phyloP scores from a whole-genome alignment of 1,284 basidiomycete genomes.

The Sphaerobolus stellatus region DNA sequence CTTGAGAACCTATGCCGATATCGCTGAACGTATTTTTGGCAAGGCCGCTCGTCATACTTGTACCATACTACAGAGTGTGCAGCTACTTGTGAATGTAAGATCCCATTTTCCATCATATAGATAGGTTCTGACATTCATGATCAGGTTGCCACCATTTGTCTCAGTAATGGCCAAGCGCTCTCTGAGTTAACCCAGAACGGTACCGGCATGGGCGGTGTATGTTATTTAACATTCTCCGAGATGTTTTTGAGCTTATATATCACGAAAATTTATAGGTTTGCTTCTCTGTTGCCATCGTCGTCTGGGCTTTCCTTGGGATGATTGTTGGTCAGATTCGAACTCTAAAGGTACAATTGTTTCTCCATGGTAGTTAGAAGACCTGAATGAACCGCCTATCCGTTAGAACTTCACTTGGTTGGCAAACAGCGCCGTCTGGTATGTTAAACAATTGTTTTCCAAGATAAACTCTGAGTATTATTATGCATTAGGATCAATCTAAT shows the following conservation, averaged over 20 bases:
- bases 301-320: slow-evolving; percentile 35
- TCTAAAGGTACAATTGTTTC: too few relatives aligned
- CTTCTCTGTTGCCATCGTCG: slow-evolving; percentile 19
- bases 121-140: too few relatives aligned
- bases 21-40: slow-evolving; percentile 31
- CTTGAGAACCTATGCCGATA: slow-evolving; percentile 43
- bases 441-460: slow-evolving; percentile 51
- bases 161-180: slow-evolving; percentile 19
- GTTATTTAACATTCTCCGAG: slow-evolving; percentile 18
- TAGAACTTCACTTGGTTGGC: neutral
- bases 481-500: too few relatives aligned
- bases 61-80: slow-evolving; percentile 52
- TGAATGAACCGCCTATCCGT: too few relatives aligned
- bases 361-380: too few relatives aligned
- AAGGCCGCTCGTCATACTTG: slow-evolving; percentile 21
- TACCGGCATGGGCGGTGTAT: slow-evolving; percentile 36
- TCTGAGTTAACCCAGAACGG: slow-evolving; percentile 48
- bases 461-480: slow-evolving; percentile 40
- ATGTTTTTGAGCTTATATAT: neutral
- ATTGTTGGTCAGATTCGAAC: slow-evolving; percentile 50
- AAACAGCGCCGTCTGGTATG: slow-evolving; percentile 27
- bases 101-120: neutral
- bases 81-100: slow-evolving; percentile 58
- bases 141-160: too few relatives aligned
- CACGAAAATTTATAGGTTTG: neutral